Evolutionary conservation across 208 protist species (phyloP), one percentile per base, ranked within the genome.

Genomic region (Trypanosoma melophagium): DNA sequence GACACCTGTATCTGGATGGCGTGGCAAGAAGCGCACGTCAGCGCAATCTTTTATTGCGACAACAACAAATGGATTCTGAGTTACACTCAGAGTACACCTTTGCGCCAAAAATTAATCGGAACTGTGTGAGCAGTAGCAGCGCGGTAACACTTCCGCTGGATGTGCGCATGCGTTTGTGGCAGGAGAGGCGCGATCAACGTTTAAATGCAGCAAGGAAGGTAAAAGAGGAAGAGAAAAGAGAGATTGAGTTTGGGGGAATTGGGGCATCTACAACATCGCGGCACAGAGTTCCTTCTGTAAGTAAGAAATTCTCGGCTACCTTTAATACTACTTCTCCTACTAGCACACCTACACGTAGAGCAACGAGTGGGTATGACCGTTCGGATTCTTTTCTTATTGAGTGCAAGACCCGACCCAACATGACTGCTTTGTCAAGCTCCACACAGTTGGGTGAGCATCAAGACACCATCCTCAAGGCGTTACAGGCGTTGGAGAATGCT

Each of bases 111-210:
- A 70, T 70, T 12, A 70, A 70, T 47, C n/a, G 44, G 16, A 44
- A 35, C 3, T 19, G 55, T 19, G 16, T 35, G 2, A 9, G 14
- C 44, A 31, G 17, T 31, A 44, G 40, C 10, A 28, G 49, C 13
- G 19, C 25, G 24, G 16, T 22, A 5, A 40, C 4, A 21, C 40
- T 70, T 52, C 55, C 65, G 19, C 28, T 70, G 41, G 65, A 60
- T 35, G 65, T 55, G 3, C 65, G 65, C 31, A 70, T 62, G 65
- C 55, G 42, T n/a, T 28, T 70, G 22, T 70, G 65, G 65, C 65
- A 62, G 65, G 65, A 70, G 45, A 40, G 65, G 9, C 40, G 53
- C 17, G 54, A 70, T 21, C 53, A 60, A 49, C 45, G 22, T 21
- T 44, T 70, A 42, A 56, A 19, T 8, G n/a, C 24, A 21, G 55